Evolutionary conservation across 441 rosid species (phyloP).

Genomic region (Gossypium gossypioides): DNA sequence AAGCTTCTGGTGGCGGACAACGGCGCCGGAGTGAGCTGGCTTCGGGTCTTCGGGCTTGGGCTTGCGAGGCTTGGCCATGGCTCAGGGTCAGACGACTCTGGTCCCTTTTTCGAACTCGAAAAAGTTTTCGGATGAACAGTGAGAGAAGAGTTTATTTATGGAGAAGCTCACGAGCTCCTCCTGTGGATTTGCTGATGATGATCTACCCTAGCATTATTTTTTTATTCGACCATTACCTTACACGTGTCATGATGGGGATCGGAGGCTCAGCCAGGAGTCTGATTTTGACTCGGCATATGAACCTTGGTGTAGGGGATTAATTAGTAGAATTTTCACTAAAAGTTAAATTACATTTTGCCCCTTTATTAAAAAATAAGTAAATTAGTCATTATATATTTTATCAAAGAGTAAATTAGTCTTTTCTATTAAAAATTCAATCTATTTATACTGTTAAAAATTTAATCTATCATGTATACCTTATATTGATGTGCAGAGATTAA

Average conservation of each 20-base stretch:
- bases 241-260: neutral
- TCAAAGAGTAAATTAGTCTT: rapidly evolving
- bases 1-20: slow-evolving; percentile 87
- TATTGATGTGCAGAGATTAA: too few relatives aligned
- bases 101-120: neutral
- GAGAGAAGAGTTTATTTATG: slow-evolving; percentile 3
- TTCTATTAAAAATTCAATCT: too few relatives aligned
- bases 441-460: rapidly evolving
- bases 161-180: neutral
- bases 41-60: slow-evolving; percentile 65
- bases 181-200: neutral
- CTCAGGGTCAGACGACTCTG: neutral
- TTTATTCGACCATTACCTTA: neutral
- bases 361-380: too few relatives aligned
- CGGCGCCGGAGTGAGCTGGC: slow-evolving; percentile 64
- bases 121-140: neutral
- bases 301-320: neutral
- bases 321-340: neutral
- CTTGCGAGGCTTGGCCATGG: slow-evolving; percentile 89
- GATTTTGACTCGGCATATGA: neutral
- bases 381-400: rapidly evolving
- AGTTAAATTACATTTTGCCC: too few relatives aligned
- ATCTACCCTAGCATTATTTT: neutral
- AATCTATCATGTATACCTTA: too few relatives aligned
- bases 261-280: neutral